These are phyloP conservation scores for Obba rivulosa DNA, from an alignment of 768 basidiomycete species.

Conservation along the genomic window DNA sequence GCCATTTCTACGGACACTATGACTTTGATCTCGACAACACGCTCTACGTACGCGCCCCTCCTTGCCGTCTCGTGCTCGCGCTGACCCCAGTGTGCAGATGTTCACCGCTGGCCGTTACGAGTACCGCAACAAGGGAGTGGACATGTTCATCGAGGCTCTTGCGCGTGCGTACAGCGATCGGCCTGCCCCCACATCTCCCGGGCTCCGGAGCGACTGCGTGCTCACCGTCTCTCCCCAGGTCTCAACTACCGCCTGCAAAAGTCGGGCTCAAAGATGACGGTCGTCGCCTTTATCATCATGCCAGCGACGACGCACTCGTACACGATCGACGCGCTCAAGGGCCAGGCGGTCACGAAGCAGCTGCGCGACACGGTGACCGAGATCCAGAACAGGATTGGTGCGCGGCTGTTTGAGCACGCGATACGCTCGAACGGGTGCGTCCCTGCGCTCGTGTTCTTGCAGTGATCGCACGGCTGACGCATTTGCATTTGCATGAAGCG, in stretches of 20 bases:
- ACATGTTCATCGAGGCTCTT: conserved; percentile 98
- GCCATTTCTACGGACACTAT: conserved; percentile 97
- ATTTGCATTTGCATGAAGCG: conserved; percentile 38
- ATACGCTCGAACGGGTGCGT: conserved; percentile 86
- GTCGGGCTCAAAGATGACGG: conserved; percentile 66
- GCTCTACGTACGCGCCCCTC: conserved; percentile 56
- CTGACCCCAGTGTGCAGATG: conserved; percentile 47
- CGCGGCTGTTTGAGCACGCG: conserved; percentile 90
- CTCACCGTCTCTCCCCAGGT: conserved; percentile 21
- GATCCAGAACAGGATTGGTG: conserved; percentile 90
- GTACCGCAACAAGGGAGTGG: conserved; percentile 98
- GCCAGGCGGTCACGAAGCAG: conserved; percentile 96
- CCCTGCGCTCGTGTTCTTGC: too few relatives aligned
- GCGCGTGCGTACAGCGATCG: conserved; percentile 54
- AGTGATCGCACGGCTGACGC: too few relatives aligned
- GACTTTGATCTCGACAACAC: conserved; percentile 95
- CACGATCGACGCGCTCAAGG: conserved; percentile 95
- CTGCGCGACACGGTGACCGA: conserved; percentile 93
- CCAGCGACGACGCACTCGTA: conserved; percentile 95
- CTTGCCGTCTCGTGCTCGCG: neutral
- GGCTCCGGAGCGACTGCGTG: neutral
- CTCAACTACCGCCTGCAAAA: conserved; percentile 62
- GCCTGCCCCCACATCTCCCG: neutral
- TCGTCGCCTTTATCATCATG: conserved; percentile 99
- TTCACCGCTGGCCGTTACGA: conserved; percentile 99